Evolutionary conservation across 2,329 filamentous ascomycete species (phyloP).

Genomic region (Paecilomyces niveus): DNA sequence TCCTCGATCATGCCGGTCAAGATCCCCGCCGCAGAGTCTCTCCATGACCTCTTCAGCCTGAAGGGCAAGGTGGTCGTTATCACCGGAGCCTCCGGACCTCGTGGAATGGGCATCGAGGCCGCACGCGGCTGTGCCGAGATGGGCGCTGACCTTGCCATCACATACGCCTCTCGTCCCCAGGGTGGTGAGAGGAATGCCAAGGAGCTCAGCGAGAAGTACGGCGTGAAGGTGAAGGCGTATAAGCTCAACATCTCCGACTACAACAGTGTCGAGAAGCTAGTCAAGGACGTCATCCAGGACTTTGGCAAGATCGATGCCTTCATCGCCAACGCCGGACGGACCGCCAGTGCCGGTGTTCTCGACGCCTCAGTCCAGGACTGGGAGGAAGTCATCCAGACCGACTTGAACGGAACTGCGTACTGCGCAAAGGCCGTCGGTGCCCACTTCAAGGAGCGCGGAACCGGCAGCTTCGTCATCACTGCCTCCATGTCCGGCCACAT

Average conservation of each 20-base stretch:
- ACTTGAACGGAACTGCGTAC: slow-evolving; percentile 79
- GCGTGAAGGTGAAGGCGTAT: slow-evolving; percentile 61
- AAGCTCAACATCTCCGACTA: slow-evolving; percentile 56
- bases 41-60: slow-evolving; percentile 40
- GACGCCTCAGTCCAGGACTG: slow-evolving; percentile 65
- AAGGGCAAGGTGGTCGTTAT: slow-evolving; percentile 43
- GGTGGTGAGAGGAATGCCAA: slow-evolving; percentile 61
- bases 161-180: slow-evolving; percentile 55
- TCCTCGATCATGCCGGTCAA: slow-evolving; percentile 28
- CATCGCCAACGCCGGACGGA: slow-evolving; percentile 64
- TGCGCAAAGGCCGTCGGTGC: slow-evolving; percentile 83
- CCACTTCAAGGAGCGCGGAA: slow-evolving; percentile 63
- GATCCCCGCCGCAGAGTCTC: slow-evolving; percentile 24
- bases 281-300: slow-evolving; percentile 56
- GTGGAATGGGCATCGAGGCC: slow-evolving; percentile 61
- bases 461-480: slow-evolving; percentile 59
- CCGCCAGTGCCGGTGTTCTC: slow-evolving; percentile 60
- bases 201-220: slow-evolving; percentile 53
- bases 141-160: slow-evolving; percentile 59
- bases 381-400: slow-evolving; percentile 74
- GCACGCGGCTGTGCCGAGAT: slow-evolving; percentile 59
- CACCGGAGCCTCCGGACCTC: slow-evolving; percentile 50
- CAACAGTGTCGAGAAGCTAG: slow-evolving; percentile 49
- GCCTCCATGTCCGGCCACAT: slow-evolving; percentile 55
- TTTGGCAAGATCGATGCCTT: slow-evolving; percentile 64